Evolutionary conservation across 352 stramenopile species (phyloP).

Genomic region (Phytophthora uliginosa): DNA sequence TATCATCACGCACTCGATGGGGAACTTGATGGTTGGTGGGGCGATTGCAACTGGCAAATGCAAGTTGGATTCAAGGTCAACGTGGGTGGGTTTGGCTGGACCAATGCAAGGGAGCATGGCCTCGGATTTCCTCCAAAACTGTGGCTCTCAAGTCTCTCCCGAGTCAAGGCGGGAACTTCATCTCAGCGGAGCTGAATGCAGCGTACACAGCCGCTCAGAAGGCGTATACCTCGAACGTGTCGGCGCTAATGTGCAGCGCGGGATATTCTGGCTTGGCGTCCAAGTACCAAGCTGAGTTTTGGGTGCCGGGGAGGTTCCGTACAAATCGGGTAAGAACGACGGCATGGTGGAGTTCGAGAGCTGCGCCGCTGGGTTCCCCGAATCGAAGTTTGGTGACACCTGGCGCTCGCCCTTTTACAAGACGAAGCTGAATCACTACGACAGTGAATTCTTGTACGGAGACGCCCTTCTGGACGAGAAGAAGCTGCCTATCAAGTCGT

Average conservation of each 20-base stretch:
- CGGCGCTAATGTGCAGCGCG: slow-evolving; percentile 37
- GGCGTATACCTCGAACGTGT: slow-evolving; percentile 38
- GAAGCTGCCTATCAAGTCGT: slow-evolving; percentile 61
- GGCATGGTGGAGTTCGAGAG: slow-evolving; percentile 58
- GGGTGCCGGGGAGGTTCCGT: slow-evolving; percentile 28
- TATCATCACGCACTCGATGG: slow-evolving; percentile 51
- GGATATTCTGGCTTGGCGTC: slow-evolving; percentile 26
- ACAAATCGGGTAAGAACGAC: slow-evolving; percentile 43
- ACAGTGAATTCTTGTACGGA: slow-evolving; percentile 54
- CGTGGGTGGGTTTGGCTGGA: slow-evolving; percentile 44
- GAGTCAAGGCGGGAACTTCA: slow-evolving; percentile 32
- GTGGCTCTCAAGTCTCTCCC: slow-evolving; percentile 35
- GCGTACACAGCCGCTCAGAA: slow-evolving; percentile 34
- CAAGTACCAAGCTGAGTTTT: slow-evolving; percentile 31
- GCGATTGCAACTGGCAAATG: slow-evolving; percentile 50
- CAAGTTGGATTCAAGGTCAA: slow-evolving; percentile 34
- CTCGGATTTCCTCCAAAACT: slow-evolving; percentile 46
- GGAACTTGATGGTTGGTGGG: slow-evolving; percentile 39
- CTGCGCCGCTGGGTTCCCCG: slow-evolving; percentile 39
- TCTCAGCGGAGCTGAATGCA: slow-evolving; percentile 11
- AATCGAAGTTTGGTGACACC: slow-evolving; percentile 39
- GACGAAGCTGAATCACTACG: slow-evolving; percentile 63
- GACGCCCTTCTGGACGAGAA: slow-evolving; percentile 49
- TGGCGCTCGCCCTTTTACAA: slow-evolving; percentile 56
- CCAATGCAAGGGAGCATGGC: slow-evolving; percentile 52